These are phyloP conservation scores for Ganoderma multipileum DNA, from an alignment of 1,284 basidiomycete species.

Conservation along the genomic window DNA sequence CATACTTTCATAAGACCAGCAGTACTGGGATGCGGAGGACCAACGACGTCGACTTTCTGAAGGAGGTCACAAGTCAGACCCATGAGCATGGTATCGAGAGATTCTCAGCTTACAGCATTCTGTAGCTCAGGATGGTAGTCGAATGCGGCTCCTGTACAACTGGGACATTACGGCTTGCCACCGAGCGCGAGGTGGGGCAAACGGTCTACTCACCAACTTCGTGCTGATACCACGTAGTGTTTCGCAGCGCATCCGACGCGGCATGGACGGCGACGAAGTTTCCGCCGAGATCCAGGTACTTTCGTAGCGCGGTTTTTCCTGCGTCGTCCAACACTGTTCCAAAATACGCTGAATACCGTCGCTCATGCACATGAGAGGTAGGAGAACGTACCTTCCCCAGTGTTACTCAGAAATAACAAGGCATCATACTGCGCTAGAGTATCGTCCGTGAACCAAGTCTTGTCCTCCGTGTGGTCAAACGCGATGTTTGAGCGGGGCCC, in stretches of 20 bases:
- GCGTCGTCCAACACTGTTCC: constrained; percentile 62
- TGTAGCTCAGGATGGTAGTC: constrained; percentile 79
- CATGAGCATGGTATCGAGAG: not conserved
- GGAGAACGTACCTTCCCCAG: constrained; percentile 60
- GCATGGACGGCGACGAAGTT: constrained; percentile 77
- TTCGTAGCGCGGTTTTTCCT: constrained; percentile 68
- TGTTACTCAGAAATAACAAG: constrained; percentile 75
- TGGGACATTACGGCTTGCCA: not conserved
- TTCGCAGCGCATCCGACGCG: constrained; percentile 72
- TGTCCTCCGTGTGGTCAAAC: constrained; percentile 75
- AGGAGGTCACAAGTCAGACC: not conserved
- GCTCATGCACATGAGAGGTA: not conserved
- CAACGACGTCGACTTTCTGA: constrained; percentile 70
- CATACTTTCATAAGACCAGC: constrained; percentile 68
- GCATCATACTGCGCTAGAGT: constrained; percentile 67
- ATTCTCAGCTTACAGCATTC: constrained; percentile 53
- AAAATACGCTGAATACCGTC: not conserved
- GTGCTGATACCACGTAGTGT: constrained; percentile 67
- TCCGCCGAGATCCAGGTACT: constrained; percentile 73
- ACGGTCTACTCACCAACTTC: constrained; percentile 46
- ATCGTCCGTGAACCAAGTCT: constrained; percentile 60
- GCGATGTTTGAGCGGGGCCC: constrained; percentile 53
- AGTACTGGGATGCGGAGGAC: constrained; percentile 70
- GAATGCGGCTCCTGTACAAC: constrained; percentile 63
- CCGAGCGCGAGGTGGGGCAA: not conserved